Percentiles rank a stretch among this genome's conserved stretches.
Evolutionary conservation across 1,139 yeast species (phyloP).

Genomic region (Williopsis jadinii): DNA sequence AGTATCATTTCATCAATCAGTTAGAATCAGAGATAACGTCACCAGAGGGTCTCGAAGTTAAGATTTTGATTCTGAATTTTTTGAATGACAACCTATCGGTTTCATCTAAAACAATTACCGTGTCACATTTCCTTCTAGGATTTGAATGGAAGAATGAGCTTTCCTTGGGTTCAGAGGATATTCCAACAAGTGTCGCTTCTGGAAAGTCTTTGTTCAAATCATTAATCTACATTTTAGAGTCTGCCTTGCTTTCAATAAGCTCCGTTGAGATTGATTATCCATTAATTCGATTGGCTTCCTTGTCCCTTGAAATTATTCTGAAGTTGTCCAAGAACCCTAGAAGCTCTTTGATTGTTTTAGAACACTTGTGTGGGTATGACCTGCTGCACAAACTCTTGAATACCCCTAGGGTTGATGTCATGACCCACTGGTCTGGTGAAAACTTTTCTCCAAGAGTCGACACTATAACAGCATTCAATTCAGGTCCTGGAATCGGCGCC

Average conservation of each 20-base stretch:
- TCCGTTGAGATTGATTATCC: slow-evolving; percentile 41
- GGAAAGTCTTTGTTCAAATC: slow-evolving; percentile 49
- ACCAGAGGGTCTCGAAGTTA: slow-evolving; percentile 36
- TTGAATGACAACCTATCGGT: slow-evolving; percentile 42
- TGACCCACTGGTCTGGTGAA: slow-evolving; percentile 45
- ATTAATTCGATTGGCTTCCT: slow-evolving; percentile 50
- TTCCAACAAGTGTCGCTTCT: slow-evolving; percentile 44
- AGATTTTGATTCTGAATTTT: slow-evolving; percentile 52
- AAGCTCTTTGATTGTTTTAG: slow-evolving; percentile 46
- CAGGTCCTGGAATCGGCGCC: slow-evolving; percentile 39
- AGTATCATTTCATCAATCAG: slow-evolving; percentile 67
- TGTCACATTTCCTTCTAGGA: slow-evolving; percentile 75
- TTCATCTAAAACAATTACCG: slow-evolving; percentile 35
- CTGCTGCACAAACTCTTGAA: slow-evolving; percentile 47
- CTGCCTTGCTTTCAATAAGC: slow-evolving; percentile 38
- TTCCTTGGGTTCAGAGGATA: slow-evolving; percentile 32
- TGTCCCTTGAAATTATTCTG: slow-evolving; percentile 53
- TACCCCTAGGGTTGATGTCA: slow-evolving; percentile 40
- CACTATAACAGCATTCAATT: slow-evolving; percentile 31
- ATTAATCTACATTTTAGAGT: slow-evolving; percentile 41
- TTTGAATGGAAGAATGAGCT: slow-evolving; percentile 42
- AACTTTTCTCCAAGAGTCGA: slow-evolving; percentile 38
- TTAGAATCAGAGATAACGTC: slow-evolving; percentile 40
- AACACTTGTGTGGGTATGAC: slow-evolving; percentile 42
- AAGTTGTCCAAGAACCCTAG: slow-evolving; percentile 49